Evolutionary conservation across 768 basidiomycete genomes (phyloP).

Genomic region (Tulasnella calospora): DNA sequence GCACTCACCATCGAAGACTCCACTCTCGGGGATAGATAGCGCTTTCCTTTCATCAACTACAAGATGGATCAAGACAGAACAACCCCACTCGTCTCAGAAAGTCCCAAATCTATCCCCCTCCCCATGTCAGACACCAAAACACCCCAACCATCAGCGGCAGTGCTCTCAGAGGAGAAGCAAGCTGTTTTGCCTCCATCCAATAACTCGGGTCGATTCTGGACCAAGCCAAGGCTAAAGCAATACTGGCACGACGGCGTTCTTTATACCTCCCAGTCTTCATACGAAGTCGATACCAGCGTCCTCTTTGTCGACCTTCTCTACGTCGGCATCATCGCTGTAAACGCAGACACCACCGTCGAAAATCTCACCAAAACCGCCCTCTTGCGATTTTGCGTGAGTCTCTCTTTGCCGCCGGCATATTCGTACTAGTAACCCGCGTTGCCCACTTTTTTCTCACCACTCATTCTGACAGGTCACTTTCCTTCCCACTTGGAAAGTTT

Average conservation of each 20-base stretch:
- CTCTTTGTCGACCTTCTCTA: conserved; percentile 22
- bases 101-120: not conserved
- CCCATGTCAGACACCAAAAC: not conserved
- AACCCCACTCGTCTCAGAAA: not conserved
- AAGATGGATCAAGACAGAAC: not conserved
- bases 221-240: not conserved
- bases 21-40: not conserved
- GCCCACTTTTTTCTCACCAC: not conserved
- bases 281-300: not conserved
- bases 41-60: not conserved
- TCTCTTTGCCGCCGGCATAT: not conserved
- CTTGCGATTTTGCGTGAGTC: conserved; percentile 14
- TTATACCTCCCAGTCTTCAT: not conserved
- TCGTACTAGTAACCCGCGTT: not conserved
- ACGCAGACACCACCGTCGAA: conserved; percentile 14
- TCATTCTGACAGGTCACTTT: conserved; percentile 13
- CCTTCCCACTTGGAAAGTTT: conserved; percentile 14
- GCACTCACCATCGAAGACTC: not conserved
- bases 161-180: not conserved
- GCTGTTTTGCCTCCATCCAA: not conserved
- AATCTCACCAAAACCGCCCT: not conserved
- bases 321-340: conserved; percentile 24
- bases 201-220: not conserved
- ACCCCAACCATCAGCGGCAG: not conserved
- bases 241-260: conserved; percentile 20